Conservation (phyloP, 2,329 filamentous ascomycete genomes). For the Ustilaginoidea virens region DNA sequence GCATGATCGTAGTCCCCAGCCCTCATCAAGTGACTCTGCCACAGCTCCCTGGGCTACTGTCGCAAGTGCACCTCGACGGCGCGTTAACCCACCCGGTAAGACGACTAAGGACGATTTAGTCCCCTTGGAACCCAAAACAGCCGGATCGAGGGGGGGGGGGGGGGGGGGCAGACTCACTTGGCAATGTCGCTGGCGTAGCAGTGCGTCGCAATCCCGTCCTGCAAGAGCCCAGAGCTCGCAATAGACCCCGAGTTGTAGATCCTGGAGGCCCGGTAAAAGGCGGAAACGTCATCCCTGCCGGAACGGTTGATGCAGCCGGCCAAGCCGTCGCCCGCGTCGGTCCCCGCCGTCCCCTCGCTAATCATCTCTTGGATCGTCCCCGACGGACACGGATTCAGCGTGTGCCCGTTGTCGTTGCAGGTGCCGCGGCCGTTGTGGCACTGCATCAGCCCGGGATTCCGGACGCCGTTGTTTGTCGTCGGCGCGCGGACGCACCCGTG, state of each 20-base stretch:
- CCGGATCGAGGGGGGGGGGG: not conserved
- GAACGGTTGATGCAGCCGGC: slow-evolving; percentile 19
- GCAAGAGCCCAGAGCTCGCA: slow-evolving; percentile 17
- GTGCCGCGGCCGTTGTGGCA: slow-evolving; percentile 18
- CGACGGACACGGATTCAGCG: slow-evolving; percentile 13
- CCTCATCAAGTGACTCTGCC: not conserved
- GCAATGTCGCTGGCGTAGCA: slow-evolving; percentile 37
- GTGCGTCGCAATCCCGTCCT: slow-evolving; percentile 26
- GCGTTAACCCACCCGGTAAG: slow-evolving; percentile 10
- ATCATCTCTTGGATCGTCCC: slow-evolving; percentile 15
- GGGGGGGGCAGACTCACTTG: not conserved
- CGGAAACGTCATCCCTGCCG: slow-evolving; percentile 7
- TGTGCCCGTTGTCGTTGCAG: slow-evolving; percentile 24
- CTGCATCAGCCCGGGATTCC: slow-evolving; percentile 27
- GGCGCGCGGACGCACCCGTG: slow-evolving; percentile 26
- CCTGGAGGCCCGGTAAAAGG: slow-evolving; percentile 29
- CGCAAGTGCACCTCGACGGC: slow-evolving; percentile 8
- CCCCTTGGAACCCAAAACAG: not conserved
- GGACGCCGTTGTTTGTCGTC: slow-evolving; percentile 23
- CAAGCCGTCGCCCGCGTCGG: slow-evolving; percentile 24
- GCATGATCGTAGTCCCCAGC: not conserved
- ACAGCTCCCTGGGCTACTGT: slow-evolving; percentile 8
- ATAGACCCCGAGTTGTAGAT: slow-evolving; percentile 32
- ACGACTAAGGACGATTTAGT: too few relatives aligned
- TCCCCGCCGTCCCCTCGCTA: slow-evolving; percentile 26